Percentiles rank a stretch among this genome's conserved stretches.
These are phyloP conservation scores for Corylus americana DNA, from an alignment of 306 rosid genomes.

Conservation along the genomic window DNA sequence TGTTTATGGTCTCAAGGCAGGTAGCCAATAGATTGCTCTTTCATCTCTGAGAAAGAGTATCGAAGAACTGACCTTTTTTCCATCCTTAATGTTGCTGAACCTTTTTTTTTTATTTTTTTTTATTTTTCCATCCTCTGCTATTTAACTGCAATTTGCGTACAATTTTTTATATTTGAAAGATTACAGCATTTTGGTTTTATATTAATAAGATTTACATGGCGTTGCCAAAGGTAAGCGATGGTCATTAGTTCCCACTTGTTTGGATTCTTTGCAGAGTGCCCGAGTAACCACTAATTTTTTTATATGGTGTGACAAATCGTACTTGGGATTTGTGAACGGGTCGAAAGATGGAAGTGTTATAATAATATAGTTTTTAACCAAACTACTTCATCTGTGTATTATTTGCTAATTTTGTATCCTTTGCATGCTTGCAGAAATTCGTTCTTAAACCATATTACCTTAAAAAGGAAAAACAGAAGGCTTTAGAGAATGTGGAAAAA, in stretches of 20 bases:
- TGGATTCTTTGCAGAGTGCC: slow-evolving; percentile 1
- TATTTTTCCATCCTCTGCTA: not conserved
- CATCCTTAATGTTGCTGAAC: not conserved
- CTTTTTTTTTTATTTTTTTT: not conserved
- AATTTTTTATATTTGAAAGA: not conserved
- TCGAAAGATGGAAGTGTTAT: not conserved
- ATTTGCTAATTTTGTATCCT: slow-evolving; percentile 5
- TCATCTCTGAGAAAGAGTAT: not conserved
- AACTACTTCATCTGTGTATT: not conserved
- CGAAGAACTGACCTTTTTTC: not conserved
- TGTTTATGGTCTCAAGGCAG: not conserved
- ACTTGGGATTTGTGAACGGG: not conserved
- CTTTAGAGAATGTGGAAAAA: slow-evolving; percentile 65
- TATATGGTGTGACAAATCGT: not conserved
- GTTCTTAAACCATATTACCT: slow-evolving; percentile 73
- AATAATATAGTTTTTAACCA: not conserved
- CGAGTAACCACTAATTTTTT: not conserved
- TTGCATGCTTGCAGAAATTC: slow-evolving; percentile 64
- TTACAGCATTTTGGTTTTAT: not conserved
- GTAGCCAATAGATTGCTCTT: not conserved
- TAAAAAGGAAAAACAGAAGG: slow-evolving; percentile 78
- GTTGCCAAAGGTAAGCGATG: not conserved
- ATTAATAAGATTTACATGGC: not conserved
- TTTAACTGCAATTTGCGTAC: not conserved
- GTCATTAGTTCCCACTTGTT: not conserved